Evolutionary conservation across 495 filamentous ascomycete species (phyloP), one percentile per base, ranked within the genome.

Genomic region (Penicillium angulare): DNA sequence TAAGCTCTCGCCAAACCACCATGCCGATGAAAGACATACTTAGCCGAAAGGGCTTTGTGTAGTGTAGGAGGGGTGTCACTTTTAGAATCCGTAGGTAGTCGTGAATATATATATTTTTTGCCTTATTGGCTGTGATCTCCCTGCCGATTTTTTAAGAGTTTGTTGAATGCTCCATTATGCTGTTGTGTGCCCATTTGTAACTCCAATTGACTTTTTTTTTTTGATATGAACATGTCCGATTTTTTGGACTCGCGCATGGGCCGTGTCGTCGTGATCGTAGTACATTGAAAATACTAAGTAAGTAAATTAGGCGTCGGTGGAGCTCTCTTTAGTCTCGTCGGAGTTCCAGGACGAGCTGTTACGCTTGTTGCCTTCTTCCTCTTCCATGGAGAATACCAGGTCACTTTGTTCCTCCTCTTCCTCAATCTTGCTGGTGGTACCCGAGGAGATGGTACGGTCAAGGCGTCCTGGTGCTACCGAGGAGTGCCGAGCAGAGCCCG

Each of bases 331-430:
- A 41, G 45, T 64, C 38, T 61, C 61, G 12, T 61, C 61, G 17
- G 36, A 51, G 40, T 50, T 56, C 67, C 68, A 74, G 7, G 68
- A 66, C 5, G 60, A 55, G 45, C 69, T 71, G 49, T 56, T 71
- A 41, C 72, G 69, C 55, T 77, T 77, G 58, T 72, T 73, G 31
- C 69, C 72, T 36, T 74, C 74, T 47, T 88, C 86, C 47, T 88
- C 87, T 57, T 90, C 87, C 86, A 91, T 89, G 27, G 78, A 83
- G 52, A 92, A 92, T n/a, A 90, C 86, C 42, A 88, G 78, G 21
- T 88, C 82, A 16, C 79, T 72, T 46, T 87, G 68, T 26, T 75
- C 62, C 33, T 75, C 62, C 34, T 64, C 83, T 56, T 91, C 87
- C 41, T 89, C 87, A 56, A 90, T 90, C 26, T 83, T 85, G 40